These are phyloP conservation scores for Rhodosporidiobolus sp. DNA, from an alignment of 768 basidiomycete genomes.

Conservation along the genomic window DNA sequence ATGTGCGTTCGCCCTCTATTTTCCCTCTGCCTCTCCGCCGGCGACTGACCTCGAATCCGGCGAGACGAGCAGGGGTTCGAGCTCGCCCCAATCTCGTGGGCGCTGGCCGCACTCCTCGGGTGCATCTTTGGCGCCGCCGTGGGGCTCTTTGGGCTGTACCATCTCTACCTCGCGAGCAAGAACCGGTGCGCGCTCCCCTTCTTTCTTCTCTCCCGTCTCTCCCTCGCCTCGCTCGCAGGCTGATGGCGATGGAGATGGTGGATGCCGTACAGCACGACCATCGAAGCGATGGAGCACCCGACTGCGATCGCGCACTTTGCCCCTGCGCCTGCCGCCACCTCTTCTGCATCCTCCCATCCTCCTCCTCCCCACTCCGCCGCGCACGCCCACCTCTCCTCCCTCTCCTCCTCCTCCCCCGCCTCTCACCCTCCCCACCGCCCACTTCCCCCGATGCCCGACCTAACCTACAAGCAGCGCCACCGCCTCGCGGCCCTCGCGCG, in stretches of 20 bases:
- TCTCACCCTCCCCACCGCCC: not conserved
- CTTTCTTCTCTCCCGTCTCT: not conserved
- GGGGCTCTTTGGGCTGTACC: slow-evolving; percentile 29
- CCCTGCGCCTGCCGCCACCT: not conserved
- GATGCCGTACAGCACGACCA: slow-evolving; percentile 2
- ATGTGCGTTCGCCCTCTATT: not conserved
- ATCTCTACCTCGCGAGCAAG: slow-evolving; percentile 29
- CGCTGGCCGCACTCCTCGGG: slow-evolving; percentile 27
- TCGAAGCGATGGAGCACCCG: slow-evolving; percentile 34
- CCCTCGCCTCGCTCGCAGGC: no score
- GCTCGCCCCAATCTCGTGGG: slow-evolving; percentile 36
- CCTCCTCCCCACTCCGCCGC: not conserved
- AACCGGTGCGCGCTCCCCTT: slow-evolving; percentile 36
- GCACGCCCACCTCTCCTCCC: not conserved
- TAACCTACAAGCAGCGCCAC: slow-evolving; percentile 19
- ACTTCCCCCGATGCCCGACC: no score
- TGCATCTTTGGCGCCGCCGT: slow-evolving; percentile 25
- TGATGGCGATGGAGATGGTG: not conserved
- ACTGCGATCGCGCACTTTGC: not conserved
- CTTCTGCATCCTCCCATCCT: not conserved
- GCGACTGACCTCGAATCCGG: no score
- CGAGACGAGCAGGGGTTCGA: slow-evolving; percentile 17
- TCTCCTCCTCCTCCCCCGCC: not conserved
- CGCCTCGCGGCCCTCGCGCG: slow-evolving; percentile 2
- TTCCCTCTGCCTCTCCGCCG: no score